A percentile compares a stretch with the other conserved stretches of the same genome.
Evolutionary conservation across 73 alveolate species (phyloP).

Genomic region (Tetrahymena borealis): DNA sequence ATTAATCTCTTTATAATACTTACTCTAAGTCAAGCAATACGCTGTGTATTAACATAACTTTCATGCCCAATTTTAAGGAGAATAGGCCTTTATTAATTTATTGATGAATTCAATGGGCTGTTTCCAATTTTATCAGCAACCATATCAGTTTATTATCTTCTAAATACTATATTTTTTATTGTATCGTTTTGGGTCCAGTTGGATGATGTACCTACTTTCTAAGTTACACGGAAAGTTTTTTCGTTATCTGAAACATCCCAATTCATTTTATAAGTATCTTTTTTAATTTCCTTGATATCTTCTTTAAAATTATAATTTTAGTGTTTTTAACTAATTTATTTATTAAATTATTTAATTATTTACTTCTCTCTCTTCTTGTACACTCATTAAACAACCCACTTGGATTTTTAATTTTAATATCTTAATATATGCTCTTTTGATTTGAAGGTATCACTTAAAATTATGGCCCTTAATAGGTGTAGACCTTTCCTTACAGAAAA

Average conservation of each 20-base stretch:
- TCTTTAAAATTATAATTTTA: background rate
- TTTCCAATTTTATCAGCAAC: background rate
- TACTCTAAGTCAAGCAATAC: background rate
- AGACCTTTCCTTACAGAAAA: background rate
- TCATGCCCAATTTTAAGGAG: background rate
- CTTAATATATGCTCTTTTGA: background rate
- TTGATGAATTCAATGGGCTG: background rate
- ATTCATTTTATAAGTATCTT: background rate
- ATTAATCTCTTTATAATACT: too few relatives aligned
- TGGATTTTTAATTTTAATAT: background rate
- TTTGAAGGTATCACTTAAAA: background rate
- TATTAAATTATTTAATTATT: background rate
- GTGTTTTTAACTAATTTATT: background rate
- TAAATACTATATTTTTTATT: background rate
- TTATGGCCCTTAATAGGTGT: background rate
- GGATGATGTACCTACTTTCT: background rate
- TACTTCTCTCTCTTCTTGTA: background rate
- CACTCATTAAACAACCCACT: background rate
- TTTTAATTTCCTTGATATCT: background rate
- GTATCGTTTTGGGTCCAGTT: background rate
- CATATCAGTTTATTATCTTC: background rate
- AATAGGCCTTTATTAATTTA: background rate
- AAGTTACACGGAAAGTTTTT: background rate
- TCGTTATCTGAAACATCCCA: background rate
- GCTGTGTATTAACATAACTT: background rate